Percentiles rank a stretch among this genome's conserved stretches.
These are phyloP conservation scores for Lunasporangiospora selenospora DNA, from an alignment of 192 early-diverging fungal species.

Conservation along the genomic window DNA sequence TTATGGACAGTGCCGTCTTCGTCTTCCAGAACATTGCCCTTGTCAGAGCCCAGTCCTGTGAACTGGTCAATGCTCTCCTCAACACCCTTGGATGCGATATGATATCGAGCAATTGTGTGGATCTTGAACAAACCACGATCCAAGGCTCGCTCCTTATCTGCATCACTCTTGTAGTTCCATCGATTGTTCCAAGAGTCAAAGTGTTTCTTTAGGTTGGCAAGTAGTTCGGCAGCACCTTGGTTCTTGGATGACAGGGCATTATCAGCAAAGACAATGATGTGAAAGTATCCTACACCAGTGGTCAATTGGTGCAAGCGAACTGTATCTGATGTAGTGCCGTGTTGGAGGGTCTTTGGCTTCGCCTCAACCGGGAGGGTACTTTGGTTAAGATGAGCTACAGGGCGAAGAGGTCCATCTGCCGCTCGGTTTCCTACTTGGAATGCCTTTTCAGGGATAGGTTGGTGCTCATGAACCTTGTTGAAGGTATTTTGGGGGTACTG, in stretches of 20 bases:
- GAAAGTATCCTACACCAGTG: constrained; percentile 28
- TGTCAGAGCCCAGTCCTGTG: too few relatives aligned
- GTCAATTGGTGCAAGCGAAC: constrained; percentile 24
- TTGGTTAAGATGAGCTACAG: neutral
- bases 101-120: constrained; percentile 12
- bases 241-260: neutral
- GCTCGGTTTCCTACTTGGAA: constrained; percentile 31
- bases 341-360: too few relatives aligned
- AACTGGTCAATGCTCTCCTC: too few relatives aligned
- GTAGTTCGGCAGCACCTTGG: constrained; percentile 11
- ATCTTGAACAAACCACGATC: constrained; percentile 28
- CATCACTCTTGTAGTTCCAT: constrained; percentile 21
- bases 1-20: too few relatives aligned
- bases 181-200: constrained; percentile 2
- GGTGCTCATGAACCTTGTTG: constrained; percentile 23
- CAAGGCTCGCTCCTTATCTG: too few relatives aligned
- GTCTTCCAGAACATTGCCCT: too few relatives aligned
- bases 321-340: neutral
- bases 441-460: constrained; percentile 2
- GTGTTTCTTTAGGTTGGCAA: constrained; percentile 2
- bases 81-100: too few relatives aligned
- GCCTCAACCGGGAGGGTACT: neutral
- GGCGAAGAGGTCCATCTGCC: constrained; percentile 13
- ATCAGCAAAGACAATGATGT: constrained; percentile 22
- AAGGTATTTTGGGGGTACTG: constrained; percentile 27